Evolutionary conservation across 2,329 filamentous ascomycete genomes (phyloP), one percentile per base, ranked within the genome.

Genomic region (Colletotrichum melonis): DNA sequence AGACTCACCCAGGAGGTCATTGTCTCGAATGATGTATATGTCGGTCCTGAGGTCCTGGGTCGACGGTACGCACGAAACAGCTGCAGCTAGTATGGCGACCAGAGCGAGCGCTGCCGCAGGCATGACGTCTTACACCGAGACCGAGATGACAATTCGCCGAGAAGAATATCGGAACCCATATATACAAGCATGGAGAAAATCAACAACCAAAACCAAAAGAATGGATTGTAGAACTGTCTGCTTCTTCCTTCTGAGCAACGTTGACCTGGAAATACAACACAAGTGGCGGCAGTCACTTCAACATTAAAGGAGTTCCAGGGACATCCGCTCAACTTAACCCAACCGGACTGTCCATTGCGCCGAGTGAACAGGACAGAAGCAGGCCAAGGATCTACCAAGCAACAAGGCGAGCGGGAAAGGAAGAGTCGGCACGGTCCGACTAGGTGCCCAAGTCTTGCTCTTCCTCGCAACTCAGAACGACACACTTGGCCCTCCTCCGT

Each of bases 1-100:
- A 2, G 19, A 63, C 76, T 52, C 75, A 82, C 83, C 84, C 78
- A 81, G 79, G 42, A 86, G 80, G 63, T 86, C 83, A 77, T 85
- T 86, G 72, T 84, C 80, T 57, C 83, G 78, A 30, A 85, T 70
- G 30, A 86, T 78, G 6, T 81, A 82, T 55, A 85, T 74, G 35
- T 82, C 82, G 1, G 82, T 81, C 42, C 80, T 77, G 6, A 85
- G 72, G n/a, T 76, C 77, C 65, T 77, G 76, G 19, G 82, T 81
- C 26, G 82, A 84, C 1, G 82, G 80, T 14, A 76, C 75, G 7
- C 77, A 77, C 8, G 72, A 69, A n/a, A 71, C 76, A 22, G 76
- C 57, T 49, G 76, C 49, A 32, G 76, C 74, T 65, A 79, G 57
- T 26, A 77, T 30, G 59, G 65, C 75, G 28, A 77, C 63, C 26